phyloP scores from a whole-genome alignment of 129 eudicot species.

The Flaveria ramosissima region DNA sequence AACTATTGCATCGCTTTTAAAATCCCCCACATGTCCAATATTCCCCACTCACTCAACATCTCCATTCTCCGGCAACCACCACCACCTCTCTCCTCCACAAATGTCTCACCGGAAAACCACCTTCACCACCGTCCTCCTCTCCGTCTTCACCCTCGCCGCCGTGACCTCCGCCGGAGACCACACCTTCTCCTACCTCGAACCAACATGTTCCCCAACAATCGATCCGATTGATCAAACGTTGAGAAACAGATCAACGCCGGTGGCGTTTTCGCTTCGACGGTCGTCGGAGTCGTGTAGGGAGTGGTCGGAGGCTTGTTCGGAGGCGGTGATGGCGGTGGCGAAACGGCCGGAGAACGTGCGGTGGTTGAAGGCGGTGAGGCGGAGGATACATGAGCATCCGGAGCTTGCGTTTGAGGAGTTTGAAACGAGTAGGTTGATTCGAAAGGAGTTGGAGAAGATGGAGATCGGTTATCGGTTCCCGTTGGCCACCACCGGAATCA shows the following conservation, averaged over 20 bases:
- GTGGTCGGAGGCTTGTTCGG: conserved; percentile 36
- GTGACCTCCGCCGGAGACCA: conserved; percentile 10
- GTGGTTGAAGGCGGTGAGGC: conserved; percentile 48
- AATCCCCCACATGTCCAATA: conserved; percentile 35
- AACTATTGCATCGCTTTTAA: not conserved
- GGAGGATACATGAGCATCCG: conserved; percentile 60
- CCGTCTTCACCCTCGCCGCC: conserved; percentile 8
- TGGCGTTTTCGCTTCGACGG: not conserved
- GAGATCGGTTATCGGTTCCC: conserved; percentile 43
- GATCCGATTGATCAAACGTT: not conserved
- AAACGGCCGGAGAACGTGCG: conserved; percentile 32
- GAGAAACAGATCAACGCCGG: conserved; percentile 29
- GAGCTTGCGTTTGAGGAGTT: conserved; percentile 59
- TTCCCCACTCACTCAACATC: conserved; percentile 21
- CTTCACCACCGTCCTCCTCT: conserved; percentile 11
- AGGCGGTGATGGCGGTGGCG: conserved; percentile 35
- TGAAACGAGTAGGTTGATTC: conserved; percentile 50
- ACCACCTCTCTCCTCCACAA: not conserved
- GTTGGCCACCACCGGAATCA: conserved; percentile 52
- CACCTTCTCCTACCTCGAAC: conserved; percentile 7
- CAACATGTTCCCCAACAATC: not conserved
- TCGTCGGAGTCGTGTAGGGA: conserved; percentile 12
- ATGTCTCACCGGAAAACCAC: conserved; percentile 26
- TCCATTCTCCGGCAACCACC: not conserved
- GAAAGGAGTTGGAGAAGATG: conserved; percentile 42